A percentile compares a stretch with the other conserved stretches of the same genome.
Evolutionary conservation across 352 stramenopile genomes (phyloP).

Genomic region (Pythium brachiatum): DNA sequence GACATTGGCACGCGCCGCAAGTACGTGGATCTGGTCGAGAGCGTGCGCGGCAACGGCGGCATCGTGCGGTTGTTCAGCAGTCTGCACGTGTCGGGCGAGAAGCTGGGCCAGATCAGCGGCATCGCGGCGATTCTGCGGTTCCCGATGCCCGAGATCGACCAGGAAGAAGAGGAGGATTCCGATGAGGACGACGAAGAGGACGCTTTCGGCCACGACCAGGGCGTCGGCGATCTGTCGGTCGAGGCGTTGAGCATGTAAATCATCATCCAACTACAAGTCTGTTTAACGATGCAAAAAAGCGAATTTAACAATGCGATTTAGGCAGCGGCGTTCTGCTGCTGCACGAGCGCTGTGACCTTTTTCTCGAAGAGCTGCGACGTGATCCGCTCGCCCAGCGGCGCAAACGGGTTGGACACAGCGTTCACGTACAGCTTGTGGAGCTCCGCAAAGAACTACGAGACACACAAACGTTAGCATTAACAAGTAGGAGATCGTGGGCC

Average conservation of each 20-base stretch:
- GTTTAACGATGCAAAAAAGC: background rate
- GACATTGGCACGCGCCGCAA: conserved; percentile 88
- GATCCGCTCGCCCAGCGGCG: conserved; percentile 77
- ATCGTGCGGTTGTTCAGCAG: conserved; percentile 93
- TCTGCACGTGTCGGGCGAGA: conserved; percentile 94
- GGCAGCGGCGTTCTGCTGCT: conserved; percentile 52
- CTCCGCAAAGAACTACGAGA: conserved; percentile 69
- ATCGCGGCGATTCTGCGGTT: conserved; percentile 96
- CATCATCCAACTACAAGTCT: background rate
- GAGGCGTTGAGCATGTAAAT: conserved; percentile 61
- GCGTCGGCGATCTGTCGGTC: conserved; percentile 64
- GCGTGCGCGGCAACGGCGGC: conserved; percentile 88
- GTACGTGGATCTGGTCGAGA: conserved; percentile 95
- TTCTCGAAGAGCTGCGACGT: conserved; percentile 79
- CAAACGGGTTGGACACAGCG: conserved; percentile 84
- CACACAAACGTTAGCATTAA: background rate
- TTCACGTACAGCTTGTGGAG: conserved; percentile 88
- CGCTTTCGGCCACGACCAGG: conserved; percentile 40
- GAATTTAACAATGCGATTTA: conserved; percentile 9
- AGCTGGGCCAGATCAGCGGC: conserved; percentile 93
- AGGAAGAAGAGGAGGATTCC: conserved; percentile 74
- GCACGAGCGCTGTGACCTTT: conserved; percentile 70
- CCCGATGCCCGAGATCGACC: conserved; percentile 95
- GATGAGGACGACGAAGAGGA: conserved; percentile 38
- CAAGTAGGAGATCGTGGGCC: background rate